phyloP scores from a whole-genome alignment of 805 yeast genomes.

The Candida ulmi region DNA sequence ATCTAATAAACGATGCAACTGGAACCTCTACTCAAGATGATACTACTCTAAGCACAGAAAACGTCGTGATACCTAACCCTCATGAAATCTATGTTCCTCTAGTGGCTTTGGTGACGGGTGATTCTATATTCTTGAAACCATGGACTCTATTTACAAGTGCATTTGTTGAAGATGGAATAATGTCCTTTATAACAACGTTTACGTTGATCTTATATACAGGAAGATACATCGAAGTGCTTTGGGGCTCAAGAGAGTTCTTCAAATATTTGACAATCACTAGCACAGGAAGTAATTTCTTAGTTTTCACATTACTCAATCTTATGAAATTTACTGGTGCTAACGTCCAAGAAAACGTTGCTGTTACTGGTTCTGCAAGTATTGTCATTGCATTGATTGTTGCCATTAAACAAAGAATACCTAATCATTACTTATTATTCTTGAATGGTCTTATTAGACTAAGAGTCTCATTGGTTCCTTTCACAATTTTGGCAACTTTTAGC shows the following conservation, averaged over 20 bases:
- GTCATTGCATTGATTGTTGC: slow-evolving; percentile 48
- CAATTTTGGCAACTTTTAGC: slow-evolving; percentile 16
- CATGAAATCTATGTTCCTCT: slow-evolving; percentile 43
- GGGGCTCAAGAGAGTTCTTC: slow-evolving; percentile 47
- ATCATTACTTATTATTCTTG: slow-evolving; percentile 44
- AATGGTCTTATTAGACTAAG: slow-evolving; percentile 36
- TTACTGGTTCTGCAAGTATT: slow-evolving; percentile 14
- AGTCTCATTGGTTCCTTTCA: slow-evolving; percentile 22
- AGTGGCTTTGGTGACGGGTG: slow-evolving; percentile 43
- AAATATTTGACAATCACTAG: slow-evolving; percentile 33
- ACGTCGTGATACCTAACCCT: slow-evolving; percentile 30
- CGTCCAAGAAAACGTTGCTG: slow-evolving; percentile 7
- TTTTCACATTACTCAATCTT: slow-evolving; percentile 25
- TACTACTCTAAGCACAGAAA: slow-evolving; percentile 1
- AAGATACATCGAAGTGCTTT: slow-evolving; percentile 46
- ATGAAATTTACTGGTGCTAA: slow-evolving; percentile 3
- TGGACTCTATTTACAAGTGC: slow-evolving; percentile 46
- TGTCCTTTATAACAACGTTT: slow-evolving; percentile 33
- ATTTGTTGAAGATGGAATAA: slow-evolving; percentile 39
- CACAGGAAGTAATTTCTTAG: slow-evolving; percentile 29
- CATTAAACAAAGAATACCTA: slow-evolving; percentile 48
- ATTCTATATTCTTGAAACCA: slow-evolving; percentile 34
- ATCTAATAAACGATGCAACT: slow-evolving; percentile 7
- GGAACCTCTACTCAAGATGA: not conserved
- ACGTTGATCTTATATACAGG: slow-evolving; percentile 43